A percentile compares a stretch with the other conserved stretches of the same genome.
Conservation (phyloP, 306 rosid genomes). For the Dryas drummondii region DNA sequence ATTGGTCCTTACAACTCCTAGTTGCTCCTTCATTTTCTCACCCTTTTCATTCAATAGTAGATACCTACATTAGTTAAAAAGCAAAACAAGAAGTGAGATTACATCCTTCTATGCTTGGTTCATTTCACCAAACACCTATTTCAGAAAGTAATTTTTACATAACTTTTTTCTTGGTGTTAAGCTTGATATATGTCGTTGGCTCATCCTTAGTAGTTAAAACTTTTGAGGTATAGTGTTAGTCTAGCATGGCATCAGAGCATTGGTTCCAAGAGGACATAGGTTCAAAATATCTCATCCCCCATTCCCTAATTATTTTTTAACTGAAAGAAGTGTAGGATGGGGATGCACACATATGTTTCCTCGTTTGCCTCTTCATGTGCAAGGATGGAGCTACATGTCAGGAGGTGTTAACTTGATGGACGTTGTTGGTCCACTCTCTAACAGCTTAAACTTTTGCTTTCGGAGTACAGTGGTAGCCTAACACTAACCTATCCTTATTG, state of each 20-base stretch:
- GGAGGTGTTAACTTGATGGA: not conserved
- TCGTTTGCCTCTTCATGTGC: not conserved
- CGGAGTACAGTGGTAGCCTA: not conserved
- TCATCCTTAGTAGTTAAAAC: not conserved
- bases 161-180: not conserved
- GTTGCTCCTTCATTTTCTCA: constrained; percentile 96
- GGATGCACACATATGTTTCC: not conserved
- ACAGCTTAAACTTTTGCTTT: not conserved
- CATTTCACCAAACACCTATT: not conserved
- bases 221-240: no score
- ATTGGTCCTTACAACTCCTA: constrained; percentile 87
- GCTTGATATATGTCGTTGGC: not conserved
- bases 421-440: not conserved
- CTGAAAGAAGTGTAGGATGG: not conserved
- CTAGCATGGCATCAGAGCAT: no score
- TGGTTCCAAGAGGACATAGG: not conserved
- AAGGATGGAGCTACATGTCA: not conserved
- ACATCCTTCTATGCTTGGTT: not conserved
- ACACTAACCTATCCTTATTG: not conserved
- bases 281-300: not conserved
- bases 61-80: constrained; percentile 54
- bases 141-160: not conserved
- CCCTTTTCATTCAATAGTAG: constrained; percentile 81
- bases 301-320: not conserved
- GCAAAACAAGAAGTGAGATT: constrained; percentile 5